Evolutionary conservation across 2,329 filamentous ascomycete genomes (phyloP), one percentile per base, ranked within the genome.

Genomic region (Phaeosphaeriaceae sp.): DNA sequence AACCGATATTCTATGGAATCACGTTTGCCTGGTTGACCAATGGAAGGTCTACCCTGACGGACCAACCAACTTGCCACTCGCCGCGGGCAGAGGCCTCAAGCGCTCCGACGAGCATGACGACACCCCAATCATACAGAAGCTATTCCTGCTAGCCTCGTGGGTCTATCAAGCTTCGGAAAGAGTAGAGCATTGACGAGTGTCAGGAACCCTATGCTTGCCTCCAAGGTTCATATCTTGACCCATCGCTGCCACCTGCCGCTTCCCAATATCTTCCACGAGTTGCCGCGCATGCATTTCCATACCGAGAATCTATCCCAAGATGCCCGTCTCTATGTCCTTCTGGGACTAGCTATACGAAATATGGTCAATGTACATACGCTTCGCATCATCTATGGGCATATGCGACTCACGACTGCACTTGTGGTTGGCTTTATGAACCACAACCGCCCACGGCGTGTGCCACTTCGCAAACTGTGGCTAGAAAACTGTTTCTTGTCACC

Each of bases 241-340:
- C 76, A 79, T 57, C 74, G 75, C 18, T 80, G 77, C 57, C 77
- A 79, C 51, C 61, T 79, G 1, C 75, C 76, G 1, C 69, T 73
- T 2, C 77, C 77, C 0, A 72, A 72, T 23, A 76, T 78, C 38
- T 79, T 77, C 60, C 57, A 61, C 18, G 76, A 77, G 44, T 64
- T 79, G 2, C 76, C 75, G 6, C 56, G 60, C 23, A 70, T 71
- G 43, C 61, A 68, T 32, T 79, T 79, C 59, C 61, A 73, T 18
- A 63, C 64, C 17, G 65, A 67, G 15, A 74, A 67, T 1, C 61
- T 79, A 4, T 77, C 76, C 4, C 61, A 62, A 17, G 76, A 79
- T 50, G 50, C 54, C 2, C 64, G 75, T 5, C 72, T 76, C 1
- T 71, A 74, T n/a, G 46, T 61, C 9, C 69, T 80, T 8, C 63